Evolutionary conservation across 345 rosid species (phyloP), one percentile per base, ranked within the genome.

Genomic region (Alliaria petiolata): DNA sequence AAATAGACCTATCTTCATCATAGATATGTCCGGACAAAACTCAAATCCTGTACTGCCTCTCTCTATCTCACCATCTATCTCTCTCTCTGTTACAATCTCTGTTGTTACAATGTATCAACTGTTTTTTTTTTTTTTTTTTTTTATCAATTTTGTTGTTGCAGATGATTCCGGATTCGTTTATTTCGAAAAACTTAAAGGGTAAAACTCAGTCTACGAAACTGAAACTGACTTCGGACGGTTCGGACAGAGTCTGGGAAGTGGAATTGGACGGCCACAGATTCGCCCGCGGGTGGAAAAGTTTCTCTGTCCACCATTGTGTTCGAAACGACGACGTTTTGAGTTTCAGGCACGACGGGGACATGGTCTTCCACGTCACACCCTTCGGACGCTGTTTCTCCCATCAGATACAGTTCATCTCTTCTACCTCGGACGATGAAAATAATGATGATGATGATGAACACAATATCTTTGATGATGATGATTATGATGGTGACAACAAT

Each of bases 361-460:
- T 74, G 68, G 62, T 59, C 28, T 74, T 74, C 62, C 56, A 74
- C 16, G 78, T 74, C 55, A 42, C 62, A 4, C 71, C 77, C 2
- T 33, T 50, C 4, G 73, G 78, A 12, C 73, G 72, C 35, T 50
- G 67, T 22, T 74, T 74, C 38, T 50, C 72, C 59, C 61, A 14
- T 67, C 61, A 28, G 28, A 19, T 49, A 11, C 78, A 50, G 6
- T 12, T 33, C 3, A 13, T 60, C 40, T 33, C 73, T 40, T 66
- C 72, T 66, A 47, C 78, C 5, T 49, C 67, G 20, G 67, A 65
- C 11, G 72, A 58, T 47, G 50, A 28, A 22, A 54, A 57, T 3
- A 54, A 57, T 3, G 59, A 44, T 2, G 54, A 28, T 31, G 62
- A 62, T 15, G 70, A 72, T 71, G 55, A n/a, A n/a, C n/a, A n/a